These are phyloP conservation scores for Ophiostoma sp. DNA, from an alignment of 2,329 filamentous ascomycete species.

Conservation along the genomic window DNA sequence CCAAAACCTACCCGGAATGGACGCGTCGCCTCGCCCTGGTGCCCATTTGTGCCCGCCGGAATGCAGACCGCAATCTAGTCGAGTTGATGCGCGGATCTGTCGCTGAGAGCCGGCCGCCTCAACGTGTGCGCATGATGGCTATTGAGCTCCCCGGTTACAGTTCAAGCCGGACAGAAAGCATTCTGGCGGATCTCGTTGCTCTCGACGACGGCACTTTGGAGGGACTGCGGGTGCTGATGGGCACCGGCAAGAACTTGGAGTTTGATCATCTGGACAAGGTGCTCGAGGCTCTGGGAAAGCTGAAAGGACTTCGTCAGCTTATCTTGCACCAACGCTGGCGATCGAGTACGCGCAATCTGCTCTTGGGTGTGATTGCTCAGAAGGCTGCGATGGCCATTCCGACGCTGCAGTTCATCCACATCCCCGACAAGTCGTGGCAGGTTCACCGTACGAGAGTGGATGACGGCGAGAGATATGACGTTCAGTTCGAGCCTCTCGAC, in stretches of 20 bases:
- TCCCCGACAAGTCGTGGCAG: neutral
- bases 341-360: neutral
- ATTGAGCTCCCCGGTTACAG: no score
- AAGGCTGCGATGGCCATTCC: neutral
- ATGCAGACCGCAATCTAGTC: no score
- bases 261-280: neutral
- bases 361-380: neutral
- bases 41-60: no score
- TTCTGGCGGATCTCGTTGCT: neutral
- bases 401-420: neutral
- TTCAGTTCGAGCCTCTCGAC: neutral
- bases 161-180: no score
- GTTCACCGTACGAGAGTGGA: neutral
- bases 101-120: no score
- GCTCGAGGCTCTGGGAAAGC: neutral
- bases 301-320: neutral
- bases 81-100: no score
- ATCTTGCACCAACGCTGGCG: neutral
- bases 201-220: neutral
- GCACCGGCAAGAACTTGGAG: neutral
- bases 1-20: no score
- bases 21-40: no score
- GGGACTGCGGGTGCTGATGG: neutral
- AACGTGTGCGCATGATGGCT: no score
- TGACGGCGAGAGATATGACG: neutral